Evolutionary conservation across 2,329 filamentous ascomycete species (phyloP).

Genomic region (Eurotiales sp.): DNA sequence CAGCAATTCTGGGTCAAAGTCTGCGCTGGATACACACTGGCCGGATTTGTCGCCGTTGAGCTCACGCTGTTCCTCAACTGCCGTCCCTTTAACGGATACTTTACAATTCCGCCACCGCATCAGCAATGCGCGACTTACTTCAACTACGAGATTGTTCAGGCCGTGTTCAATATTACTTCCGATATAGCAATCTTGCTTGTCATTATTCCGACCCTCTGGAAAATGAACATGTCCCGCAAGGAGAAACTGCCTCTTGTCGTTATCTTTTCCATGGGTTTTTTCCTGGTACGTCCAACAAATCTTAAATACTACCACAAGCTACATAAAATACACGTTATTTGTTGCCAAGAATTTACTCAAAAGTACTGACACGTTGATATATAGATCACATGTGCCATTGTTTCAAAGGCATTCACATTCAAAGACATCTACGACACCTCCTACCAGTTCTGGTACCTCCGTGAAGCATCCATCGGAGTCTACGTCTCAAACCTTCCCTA

Average conservation of each 20-base stretch:
- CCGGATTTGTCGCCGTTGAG: slow-evolving; percentile 48
- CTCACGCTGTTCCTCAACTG: slow-evolving; percentile 49
- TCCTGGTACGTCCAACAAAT: slow-evolving; percentile 24
- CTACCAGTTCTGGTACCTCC: slow-evolving; percentile 43
- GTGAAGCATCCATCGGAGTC: slow-evolving; percentile 37
- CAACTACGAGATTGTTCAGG: slow-evolving; percentile 40
- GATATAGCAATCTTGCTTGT: slow-evolving; percentile 39
- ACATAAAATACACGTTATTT: no score
- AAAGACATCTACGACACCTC: slow-evolving; percentile 32
- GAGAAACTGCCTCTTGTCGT: slow-evolving; percentile 33
- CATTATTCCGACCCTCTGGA: slow-evolving; percentile 34
- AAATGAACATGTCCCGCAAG: slow-evolving; percentile 30
- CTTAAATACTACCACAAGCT: no score
- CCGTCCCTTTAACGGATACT: slow-evolving; percentile 48
- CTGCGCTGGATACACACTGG: slow-evolving; percentile 40
- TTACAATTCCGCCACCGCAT: slow-evolving; percentile 43
- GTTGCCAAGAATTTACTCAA: no score
- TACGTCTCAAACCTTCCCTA: slow-evolving; percentile 48
- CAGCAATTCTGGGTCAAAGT: slow-evolving; percentile 37
- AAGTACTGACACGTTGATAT: slow-evolving; percentile 10
- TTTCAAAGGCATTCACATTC: slow-evolving; percentile 48
- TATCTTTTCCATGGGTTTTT: slow-evolving; percentile 37
- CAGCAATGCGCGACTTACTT: slow-evolving; percentile 40
- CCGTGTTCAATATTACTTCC: slow-evolving; percentile 44
- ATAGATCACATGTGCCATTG: slow-evolving; percentile 40